Evolutionary conservation across 2,329 filamentous ascomycete genomes (phyloP).

Genomic region (Colletotrichum agaves): DNA sequence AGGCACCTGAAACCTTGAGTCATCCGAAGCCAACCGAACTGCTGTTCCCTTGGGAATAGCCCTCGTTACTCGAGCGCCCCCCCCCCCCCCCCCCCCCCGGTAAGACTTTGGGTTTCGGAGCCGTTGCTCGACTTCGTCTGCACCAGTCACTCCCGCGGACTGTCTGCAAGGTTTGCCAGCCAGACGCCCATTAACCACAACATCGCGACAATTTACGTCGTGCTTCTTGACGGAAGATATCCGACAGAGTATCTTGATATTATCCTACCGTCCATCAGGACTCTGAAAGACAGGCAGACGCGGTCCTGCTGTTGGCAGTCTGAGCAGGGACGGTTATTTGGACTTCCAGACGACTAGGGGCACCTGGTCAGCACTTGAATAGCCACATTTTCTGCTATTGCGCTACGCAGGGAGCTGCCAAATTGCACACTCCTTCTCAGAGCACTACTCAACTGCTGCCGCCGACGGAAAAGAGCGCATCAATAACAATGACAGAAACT

Average conservation of each 20-base stretch:
- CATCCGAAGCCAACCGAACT: constrained; percentile 14
- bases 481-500: constrained; percentile 42
- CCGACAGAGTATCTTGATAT: not conserved
- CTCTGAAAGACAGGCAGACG: constrained; percentile 13
- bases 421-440: constrained; percentile 2
- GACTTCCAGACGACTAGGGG: constrained; percentile 29
- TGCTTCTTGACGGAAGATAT: not conserved
- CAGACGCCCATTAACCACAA: not conserved
- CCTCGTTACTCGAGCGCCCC: constrained; percentile 16
- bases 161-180: not conserved
- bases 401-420: constrained; percentile 22
- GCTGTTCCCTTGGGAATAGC: not conserved
- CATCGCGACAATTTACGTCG: not conserved
- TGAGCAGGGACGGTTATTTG: constrained; percentile 15
- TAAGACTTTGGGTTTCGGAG: constrained; percentile 1
- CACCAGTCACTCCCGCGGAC: constrained; percentile 4
- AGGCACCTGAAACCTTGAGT: constrained; percentile 23
- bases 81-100: too few species aligned
- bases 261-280: not conserved
- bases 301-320: constrained; percentile 1
- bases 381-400: constrained; percentile 23
- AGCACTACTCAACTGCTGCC: constrained; percentile 2
- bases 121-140: constrained; percentile 17
- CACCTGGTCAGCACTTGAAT: constrained; percentile 24
- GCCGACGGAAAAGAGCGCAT: not conserved